Evolutionary conservation across 768 basidiomycete species (phyloP).

Genomic region (Polyporus arcularius): DNA sequence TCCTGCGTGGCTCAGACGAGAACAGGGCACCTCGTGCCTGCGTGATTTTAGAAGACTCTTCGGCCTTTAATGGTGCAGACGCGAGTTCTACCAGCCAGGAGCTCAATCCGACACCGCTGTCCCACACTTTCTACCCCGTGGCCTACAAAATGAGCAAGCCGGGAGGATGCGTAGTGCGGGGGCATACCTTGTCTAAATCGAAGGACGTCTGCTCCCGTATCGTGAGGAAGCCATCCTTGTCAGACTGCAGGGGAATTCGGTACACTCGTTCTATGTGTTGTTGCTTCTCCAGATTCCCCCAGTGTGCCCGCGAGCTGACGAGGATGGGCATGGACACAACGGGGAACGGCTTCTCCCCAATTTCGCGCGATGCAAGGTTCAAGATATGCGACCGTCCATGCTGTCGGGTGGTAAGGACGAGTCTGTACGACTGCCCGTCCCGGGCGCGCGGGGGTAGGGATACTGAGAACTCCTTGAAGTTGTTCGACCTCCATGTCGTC

Average conservation of each 20-base stretch:
- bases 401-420: slow-evolving; percentile 53
- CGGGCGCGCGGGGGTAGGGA: slow-evolving; percentile 56
- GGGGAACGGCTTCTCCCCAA: slow-evolving; percentile 54
- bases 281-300: slow-evolving; percentile 49
- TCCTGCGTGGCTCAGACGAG: slow-evolving; percentile 36
- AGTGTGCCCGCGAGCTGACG: slow-evolving; percentile 34
- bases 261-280: slow-evolving; percentile 67
- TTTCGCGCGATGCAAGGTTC: slow-evolving; percentile 40
- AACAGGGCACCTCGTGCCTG: slow-evolving; percentile 39
- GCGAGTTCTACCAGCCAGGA: slow-evolving; percentile 64
- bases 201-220: slow-evolving; percentile 85
- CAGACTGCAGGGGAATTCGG: slow-evolving; percentile 16
- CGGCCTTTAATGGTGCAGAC: slow-evolving; percentile 18
- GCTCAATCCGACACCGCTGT: slow-evolving; percentile 85
- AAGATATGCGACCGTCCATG: slow-evolving; percentile 34
- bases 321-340: slow-evolving; percentile 71
- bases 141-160: slow-evolving; percentile 19
- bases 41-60: slow-evolving; percentile 4
- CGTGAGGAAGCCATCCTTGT: slow-evolving; percentile 37
- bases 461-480: slow-evolving; percentile 75
- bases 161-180: not conserved
- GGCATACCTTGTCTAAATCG: slow-evolving; percentile 85
- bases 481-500: slow-evolving; percentile 69
- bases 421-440: slow-evolving; percentile 63
- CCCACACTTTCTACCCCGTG: slow-evolving; percentile 86